Evolutionary conservation across 805 yeast species (phyloP), one percentile per base, ranked within the genome.

Genomic region (Candida sakaeoensis): DNA sequence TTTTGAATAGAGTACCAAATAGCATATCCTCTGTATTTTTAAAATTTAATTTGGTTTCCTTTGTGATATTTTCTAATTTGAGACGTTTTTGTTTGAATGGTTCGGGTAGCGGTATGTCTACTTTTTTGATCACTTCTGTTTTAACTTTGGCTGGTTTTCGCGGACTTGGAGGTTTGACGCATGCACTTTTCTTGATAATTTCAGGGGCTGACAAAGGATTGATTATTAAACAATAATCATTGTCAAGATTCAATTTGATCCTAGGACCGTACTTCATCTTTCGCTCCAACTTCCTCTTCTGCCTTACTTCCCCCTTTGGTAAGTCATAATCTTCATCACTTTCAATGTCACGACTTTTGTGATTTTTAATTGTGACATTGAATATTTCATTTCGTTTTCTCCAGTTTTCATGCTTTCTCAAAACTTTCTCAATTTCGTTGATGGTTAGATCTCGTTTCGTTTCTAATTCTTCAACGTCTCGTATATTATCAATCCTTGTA

Each of bases 381-480:
- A 57, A 62, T 29, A 19, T 40, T 15, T 50, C 60, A 19, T 51
- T 62, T 52, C 63, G 53, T 43, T 41, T 51, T 46, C 57, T 66
- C 75, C 64, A 75, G 39, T 48, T 54, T 32, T 49, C 67, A 44
- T 61, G 67, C 41, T 68, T 71, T 16, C 45, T 30, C 6, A 72
- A 45, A 32, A 70, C 54, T 28, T 63, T 56, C 17, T 55, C 50
- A 26, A 77, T 59, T 44, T 79, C 84, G 10, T 58, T 55, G 2
- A 75, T 54, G 1, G 90, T 81, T 26, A 77, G 55, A 10, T 57
- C 59, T 23, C 75, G 66, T 53, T 85, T 85, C 17, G 53, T 45
- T 13, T 59, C 56, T 43, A 82, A 47, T 52, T 85, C 93, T 5
- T 61, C 54, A 2, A 45, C 50, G 52, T 84, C 78, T 5, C 53